These are phyloP conservation scores for Mesostigma viride DNA, from an alignment of 139 green algal genomes.

Conservation along the genomic window DNA sequence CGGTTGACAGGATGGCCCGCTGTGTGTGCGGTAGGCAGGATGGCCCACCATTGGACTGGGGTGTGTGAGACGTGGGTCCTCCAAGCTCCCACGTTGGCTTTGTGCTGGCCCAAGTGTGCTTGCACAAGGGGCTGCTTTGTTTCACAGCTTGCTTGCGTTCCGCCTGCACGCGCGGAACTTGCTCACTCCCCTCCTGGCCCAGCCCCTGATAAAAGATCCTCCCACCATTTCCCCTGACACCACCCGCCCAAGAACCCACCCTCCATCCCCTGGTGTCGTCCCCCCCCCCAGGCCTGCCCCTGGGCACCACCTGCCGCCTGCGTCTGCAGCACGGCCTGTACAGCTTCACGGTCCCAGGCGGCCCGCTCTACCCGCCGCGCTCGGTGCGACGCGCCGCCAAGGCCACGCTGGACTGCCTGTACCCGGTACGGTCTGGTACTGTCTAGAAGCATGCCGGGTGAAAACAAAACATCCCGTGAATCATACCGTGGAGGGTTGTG, in stretches of 20 bases:
- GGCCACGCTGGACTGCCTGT: slow-evolving; percentile 22
- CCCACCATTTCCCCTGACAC: background rate
- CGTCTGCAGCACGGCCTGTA: slow-evolving; percentile 29
- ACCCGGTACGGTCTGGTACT: slow-evolving; percentile 26
- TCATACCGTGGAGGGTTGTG: too few relatives aligned
- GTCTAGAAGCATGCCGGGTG: too few relatives aligned
- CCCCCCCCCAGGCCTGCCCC: slow-evolving; percentile 14
- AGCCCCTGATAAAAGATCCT: background rate
- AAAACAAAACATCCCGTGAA: too few relatives aligned
- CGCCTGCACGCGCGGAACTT: background rate
- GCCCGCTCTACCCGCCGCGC: slow-evolving; percentile 27
- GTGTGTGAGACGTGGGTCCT: too few relatives aligned
- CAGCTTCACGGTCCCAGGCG: slow-evolving; percentile 18
- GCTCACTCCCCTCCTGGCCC: background rate
- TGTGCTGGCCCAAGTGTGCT: too few relatives aligned
- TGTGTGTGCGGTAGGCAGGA: too few relatives aligned
- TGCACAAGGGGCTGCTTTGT: background rate
- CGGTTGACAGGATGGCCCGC: too few relatives aligned
- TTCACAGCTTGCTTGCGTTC: background rate
- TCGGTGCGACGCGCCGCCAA: slow-evolving; percentile 19
- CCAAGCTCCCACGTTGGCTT: too few relatives aligned
- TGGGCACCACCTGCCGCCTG: slow-evolving; percentile 20
- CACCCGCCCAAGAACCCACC: background rate
- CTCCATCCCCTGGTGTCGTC: background rate
- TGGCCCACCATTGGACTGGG: too few relatives aligned